A percentile compares a stretch with the other conserved stretches of the same genome.
phyloP scores from a whole-genome alignment of 2,329 filamentous ascomycete genomes.

The Hymenoscyphus scutula region DNA sequence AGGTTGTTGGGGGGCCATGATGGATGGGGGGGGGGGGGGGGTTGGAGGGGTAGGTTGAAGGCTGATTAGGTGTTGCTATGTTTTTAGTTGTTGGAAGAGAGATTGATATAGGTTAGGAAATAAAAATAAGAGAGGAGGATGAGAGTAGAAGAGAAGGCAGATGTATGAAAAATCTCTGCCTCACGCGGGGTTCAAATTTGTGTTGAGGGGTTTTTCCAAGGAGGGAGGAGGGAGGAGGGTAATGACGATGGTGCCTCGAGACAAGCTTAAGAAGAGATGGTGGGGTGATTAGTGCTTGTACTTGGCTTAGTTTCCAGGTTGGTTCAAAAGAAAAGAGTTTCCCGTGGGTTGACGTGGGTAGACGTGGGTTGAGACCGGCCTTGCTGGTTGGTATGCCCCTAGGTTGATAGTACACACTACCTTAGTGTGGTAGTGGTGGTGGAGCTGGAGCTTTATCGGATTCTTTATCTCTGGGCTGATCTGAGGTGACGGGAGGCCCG shows the following conservation, averaged over 20 bases:
- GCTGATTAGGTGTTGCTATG: conserved; percentile 3
- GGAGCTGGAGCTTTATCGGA: conserved; percentile 10
- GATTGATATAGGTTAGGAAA: neutral
- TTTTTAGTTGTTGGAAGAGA: neutral
- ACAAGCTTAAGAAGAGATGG: neutral
- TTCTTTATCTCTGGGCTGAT: neutral
- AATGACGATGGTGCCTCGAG: conserved; percentile 14
- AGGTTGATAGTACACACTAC: no score
- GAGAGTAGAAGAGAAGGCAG: conserved; percentile 3
- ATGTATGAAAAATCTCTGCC: conserved; percentile 6
- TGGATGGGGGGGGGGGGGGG: conserved; percentile 2
- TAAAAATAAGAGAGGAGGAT: conserved; percentile 3
- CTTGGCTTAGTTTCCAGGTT: no score
- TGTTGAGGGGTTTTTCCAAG: conserved; percentile 6
- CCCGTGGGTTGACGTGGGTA: conserved; percentile 1
- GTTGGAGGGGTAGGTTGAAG: conserved; percentile 9
- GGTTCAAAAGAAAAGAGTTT: conserved; percentile 14
- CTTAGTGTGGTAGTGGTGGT: neutral
- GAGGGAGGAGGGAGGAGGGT: no score
- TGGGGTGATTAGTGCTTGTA: neutral
- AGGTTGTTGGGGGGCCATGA: conserved; percentile 29
- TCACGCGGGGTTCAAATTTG: conserved; percentile 8
- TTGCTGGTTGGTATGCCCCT: no score
- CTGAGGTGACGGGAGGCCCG: no score
- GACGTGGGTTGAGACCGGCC: neutral